Evolutionary conservation across 352 stramenopile genomes (phyloP), one percentile per base, ranked within the genome.

Genomic region (Globisporangium canariense): DNA sequence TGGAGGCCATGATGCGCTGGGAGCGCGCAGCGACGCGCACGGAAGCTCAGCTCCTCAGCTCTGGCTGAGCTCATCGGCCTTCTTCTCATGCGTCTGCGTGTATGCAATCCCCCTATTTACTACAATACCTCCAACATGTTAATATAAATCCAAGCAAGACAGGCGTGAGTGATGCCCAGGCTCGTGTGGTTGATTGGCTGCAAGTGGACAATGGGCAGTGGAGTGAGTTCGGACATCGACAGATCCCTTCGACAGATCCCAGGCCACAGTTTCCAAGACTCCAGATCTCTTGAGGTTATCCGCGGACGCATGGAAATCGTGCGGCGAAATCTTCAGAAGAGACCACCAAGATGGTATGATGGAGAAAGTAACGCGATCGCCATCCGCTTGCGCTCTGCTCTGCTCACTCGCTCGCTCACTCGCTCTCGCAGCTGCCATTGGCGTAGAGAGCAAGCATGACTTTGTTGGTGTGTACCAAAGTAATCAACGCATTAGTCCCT

Each of bases 1-100:
- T 69, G 30, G 68, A 79, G 53, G 68, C 50, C 28, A 46, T 70
- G 13, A 51, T 70, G 40, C 61, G 67, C 10, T 67, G 55, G 58
- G 61, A 73, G 49, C 66, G 68, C 20, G 52, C 41, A 13, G 54
- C 57, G 18, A 65, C 60, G 13, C 32, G 36, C 7, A 51, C 54
- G 8, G 54, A 60, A 3, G 54, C 54, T 3, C 36, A 38, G 54
- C 36, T 60, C 9, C 18, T 60, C 20, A 60, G n/a, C 8, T 38
- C 40, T 13, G 3, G 34, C 9, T 60, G 20, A 49, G 38, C 34
- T 9, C 3, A 3, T 6, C 32, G 47, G n/a, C 47, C 4, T 18
- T 8, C 18, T 8, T 13, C 22, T 36, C 22, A 13, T 50, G 16
- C 45, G n/a, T 54, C 10, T 54, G 20, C 20, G n/a, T 55, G 22